Conservation (phyloP, 257 asterid species). For the Cinchona pubescens region DNA sequence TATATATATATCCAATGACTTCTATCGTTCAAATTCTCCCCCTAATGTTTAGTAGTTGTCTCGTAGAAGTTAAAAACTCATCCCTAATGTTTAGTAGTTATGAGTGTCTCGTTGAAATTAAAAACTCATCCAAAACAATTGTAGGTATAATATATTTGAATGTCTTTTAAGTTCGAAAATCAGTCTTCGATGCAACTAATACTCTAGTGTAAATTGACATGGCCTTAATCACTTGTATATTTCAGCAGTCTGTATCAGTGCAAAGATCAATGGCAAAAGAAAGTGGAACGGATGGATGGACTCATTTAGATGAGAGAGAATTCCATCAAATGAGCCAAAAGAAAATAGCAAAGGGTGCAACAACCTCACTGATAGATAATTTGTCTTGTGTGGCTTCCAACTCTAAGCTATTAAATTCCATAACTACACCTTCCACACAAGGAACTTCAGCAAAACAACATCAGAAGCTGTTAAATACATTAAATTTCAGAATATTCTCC, state of each 20-base stretch:
- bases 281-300: conserved; percentile 31
- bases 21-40: too few species aligned
- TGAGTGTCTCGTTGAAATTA: too few species aligned
- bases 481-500: conserved; percentile 12
- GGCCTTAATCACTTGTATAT: conserved; percentile 17
- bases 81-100: too few species aligned
- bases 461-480: conserved; percentile 4
- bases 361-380: conserved; percentile 32
- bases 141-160: too few species aligned
- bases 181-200: too few species aligned
- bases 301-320: conserved; percentile 30
- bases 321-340: conserved; percentile 25
- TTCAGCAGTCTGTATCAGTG: conserved; percentile 54
- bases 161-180: too few species aligned
- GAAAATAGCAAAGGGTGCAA: conserved; percentile 27
- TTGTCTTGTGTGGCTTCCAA: conserved; percentile 23
- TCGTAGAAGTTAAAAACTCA: too few species aligned
- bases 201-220: conserved; percentile 32
- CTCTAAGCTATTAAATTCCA: conserved; percentile 15
- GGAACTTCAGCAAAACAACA: background rate
- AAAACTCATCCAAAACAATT: too few species aligned
- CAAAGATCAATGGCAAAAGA: conserved; percentile 43
- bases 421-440: conserved; percentile 6
- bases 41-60: too few species aligned
- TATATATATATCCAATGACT: too few species aligned